Percentiles rank a stretch among this genome's conserved stretches.
phyloP scores from a whole-genome alignment of 2,329 filamentous ascomycete genomes.

The Aureobasidium sp. region DNA sequence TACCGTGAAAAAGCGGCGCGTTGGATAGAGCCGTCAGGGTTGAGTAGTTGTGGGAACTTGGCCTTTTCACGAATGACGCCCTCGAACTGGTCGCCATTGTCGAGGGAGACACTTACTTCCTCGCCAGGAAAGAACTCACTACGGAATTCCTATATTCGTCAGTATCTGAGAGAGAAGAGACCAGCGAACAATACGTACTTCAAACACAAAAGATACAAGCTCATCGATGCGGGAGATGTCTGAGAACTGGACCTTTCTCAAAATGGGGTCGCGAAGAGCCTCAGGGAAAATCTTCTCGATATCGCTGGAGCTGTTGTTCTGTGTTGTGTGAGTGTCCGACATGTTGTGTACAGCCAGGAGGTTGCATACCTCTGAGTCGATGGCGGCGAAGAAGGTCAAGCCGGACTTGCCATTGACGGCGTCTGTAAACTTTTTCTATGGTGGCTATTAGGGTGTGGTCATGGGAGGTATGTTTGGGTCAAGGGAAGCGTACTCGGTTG shows the following conservation, averaged over 20 bases:
- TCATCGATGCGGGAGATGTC: conserved; percentile 85
- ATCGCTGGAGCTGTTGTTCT: conserved; percentile 65
- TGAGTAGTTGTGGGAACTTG: conserved; percentile 55
- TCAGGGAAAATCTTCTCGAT: conserved; percentile 91
- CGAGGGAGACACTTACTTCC: conserved; percentile 64
- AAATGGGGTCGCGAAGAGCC: conserved; percentile 79
- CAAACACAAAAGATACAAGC: conserved; percentile 55
- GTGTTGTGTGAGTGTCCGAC: conserved; percentile 21
- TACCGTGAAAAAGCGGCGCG: conserved; percentile 68
- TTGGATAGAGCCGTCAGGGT: conserved; percentile 61
- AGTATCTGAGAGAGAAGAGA: not conserved
- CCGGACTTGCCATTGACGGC: conserved; percentile 91
- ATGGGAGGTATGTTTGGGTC: conserved; percentile 6
- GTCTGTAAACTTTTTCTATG: conserved; percentile 80
- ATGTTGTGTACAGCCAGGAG: conserved; percentile 14
- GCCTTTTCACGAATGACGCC: conserved; percentile 81
- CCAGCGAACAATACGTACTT: conserved; percentile 31
- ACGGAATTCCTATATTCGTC: conserved; percentile 58
- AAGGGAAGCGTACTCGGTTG: conserved; percentile 58
- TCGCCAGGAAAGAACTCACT: conserved; percentile 88
- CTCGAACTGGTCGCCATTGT: conserved; percentile 61
- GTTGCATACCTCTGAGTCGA: conserved; percentile 37
- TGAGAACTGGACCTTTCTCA: conserved; percentile 87
- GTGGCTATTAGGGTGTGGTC: conserved; percentile 20
- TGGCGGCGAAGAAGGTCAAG: conserved; percentile 85